Evolutionary conservation across 2,329 filamentous ascomycete species (phyloP).

Genomic region (Trichoderma sp.): DNA sequence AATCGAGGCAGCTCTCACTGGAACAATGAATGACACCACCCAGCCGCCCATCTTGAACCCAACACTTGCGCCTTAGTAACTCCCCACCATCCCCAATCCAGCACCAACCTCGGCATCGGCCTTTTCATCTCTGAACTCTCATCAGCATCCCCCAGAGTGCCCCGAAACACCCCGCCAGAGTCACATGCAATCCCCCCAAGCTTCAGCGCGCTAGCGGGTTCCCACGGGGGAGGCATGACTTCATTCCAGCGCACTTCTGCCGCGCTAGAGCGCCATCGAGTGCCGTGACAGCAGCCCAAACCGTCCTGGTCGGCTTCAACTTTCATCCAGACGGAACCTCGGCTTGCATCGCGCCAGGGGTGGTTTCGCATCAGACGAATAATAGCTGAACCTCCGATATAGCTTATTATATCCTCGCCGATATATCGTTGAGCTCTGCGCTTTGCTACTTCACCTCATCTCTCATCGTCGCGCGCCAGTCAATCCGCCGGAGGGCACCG

Average conservation of each 20-base stretch:
- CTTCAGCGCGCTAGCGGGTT: constrained; percentile 18
- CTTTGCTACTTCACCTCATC: background rate
- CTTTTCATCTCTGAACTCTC: background rate
- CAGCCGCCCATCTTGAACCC: background rate
- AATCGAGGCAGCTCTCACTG: background rate
- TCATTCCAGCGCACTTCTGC: constrained; percentile 31
- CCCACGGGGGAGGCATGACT: constrained; percentile 31
- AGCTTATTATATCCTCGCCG: background rate
- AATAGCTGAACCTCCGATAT: constrained; percentile 2
- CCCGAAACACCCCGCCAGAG: constrained; percentile 30
- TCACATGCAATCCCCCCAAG: constrained; percentile 35
- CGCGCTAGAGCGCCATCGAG: constrained; percentile 24
- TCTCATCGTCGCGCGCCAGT: background rate
- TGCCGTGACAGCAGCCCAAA: background rate
- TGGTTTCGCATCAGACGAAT: background rate
- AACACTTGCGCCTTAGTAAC: background rate
- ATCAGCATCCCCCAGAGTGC: background rate
- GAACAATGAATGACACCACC: no score
- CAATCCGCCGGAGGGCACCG: background rate
- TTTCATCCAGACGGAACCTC: constrained; percentile 21
- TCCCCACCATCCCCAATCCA: constrained; percentile 1
- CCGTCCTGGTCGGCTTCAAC: background rate
- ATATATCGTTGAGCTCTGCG: constrained; percentile 12
- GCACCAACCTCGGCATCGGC: constrained; percentile 6
- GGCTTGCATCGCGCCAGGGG: constrained; percentile 25